Base-by-base conservation (phyloP, 805 yeast species). In the Cyberlindnera saturnus region DNA sequence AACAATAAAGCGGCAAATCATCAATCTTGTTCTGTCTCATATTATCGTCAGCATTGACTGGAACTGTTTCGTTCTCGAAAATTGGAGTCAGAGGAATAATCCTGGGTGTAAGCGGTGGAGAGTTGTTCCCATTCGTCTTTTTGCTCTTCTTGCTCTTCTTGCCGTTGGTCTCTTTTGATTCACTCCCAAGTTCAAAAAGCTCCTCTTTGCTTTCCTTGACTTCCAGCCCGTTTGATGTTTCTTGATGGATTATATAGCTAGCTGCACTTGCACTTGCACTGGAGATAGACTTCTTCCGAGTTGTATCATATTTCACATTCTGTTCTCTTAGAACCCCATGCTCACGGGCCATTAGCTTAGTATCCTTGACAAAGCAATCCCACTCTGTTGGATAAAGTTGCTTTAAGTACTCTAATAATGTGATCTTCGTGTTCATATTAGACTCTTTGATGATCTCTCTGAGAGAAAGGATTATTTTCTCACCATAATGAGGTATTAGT, bases 401-500 rank as follows among this genome's bases (percentile, higher is more conserved):
- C 53, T 86, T 86, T 52, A 88, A 68, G 56, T 88, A 88, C 52
- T 88, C 96, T 31, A 88, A 65, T n/a, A 86, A 62, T 0, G 96
- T 83, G 93, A 64, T 87, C 93, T 52, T 74, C 74, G 57, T 73
- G 51, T 73, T 73, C 38, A 71, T 74, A 48, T 77, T 81, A 16
- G 70, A 74, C 61, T 82, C 87, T 52, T 79, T 77, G 45, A 89
- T 86, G 16, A 87, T 79, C 59, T 89, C 96, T 52, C 77, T 78
- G 49, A 89, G 68, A 3, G 87, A 75, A 40, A 88, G 66, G 19
- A 84, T 69, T 39, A 89, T 86, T 63, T 82, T 88, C 61, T 89
- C 97, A 4, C 82, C 72, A 61, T 83, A 89, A 61, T 89, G 96
- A 8, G 97, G 97, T 32, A 89, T 75, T 56, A 89, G 69, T 4